Evolutionary conservation across 2,329 filamentous ascomycete genomes (phyloP), one percentile per base, ranked within the genome.

Genomic region (Colletotrichum orchidophilum): DNA sequence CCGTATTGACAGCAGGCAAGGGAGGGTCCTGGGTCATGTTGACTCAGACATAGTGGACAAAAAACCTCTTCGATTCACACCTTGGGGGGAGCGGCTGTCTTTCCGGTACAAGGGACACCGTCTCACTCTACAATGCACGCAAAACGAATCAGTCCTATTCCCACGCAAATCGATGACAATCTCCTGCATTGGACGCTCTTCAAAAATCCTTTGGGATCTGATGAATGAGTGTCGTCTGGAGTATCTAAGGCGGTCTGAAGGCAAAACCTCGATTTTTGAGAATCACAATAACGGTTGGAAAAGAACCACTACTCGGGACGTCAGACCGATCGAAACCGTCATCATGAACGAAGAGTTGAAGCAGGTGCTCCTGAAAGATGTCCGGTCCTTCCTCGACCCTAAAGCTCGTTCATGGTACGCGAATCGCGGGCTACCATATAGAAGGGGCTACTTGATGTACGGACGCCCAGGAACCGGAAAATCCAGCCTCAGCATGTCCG

Each of bases 401-500:
- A 68, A 75, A 26, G 77, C 75, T 12, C 57, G 73, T 35, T 66
- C 73, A 55, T 83, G 76, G 73, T 82, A 82, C 57, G 75, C 77
- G 1, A 75, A 80, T 31, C 72, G 74, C 42, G 72, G 74, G 2
- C 77, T 79, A 31, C 77, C 75, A 18, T 78, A 79, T 63, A 73
- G 73, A 27, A 77, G 77, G 42, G 81, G 82, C 1, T 83, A 84
- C 71, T 75, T 84, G n/a, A 78, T 84, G 29, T 68, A 82, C 62
- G 79, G 82, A 1, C 80, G 78, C 2, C 82, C 81, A 12, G 79
- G 82, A 27, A 84, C 80, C 1, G 79, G 81, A 29, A 84, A 84
- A 72, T 80, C 79, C 18, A 81, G 78, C 13, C 81, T 83, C 59
- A 80, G 77, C 59, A 77, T 80, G 18, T 80, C 79, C 3, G 69